Percentiles rank a stretch among this genome's conserved stretches.
Conservation (phyloP, 1,284 basidiomycete genomes). For the Wallemia ichthyophaga region DNA sequence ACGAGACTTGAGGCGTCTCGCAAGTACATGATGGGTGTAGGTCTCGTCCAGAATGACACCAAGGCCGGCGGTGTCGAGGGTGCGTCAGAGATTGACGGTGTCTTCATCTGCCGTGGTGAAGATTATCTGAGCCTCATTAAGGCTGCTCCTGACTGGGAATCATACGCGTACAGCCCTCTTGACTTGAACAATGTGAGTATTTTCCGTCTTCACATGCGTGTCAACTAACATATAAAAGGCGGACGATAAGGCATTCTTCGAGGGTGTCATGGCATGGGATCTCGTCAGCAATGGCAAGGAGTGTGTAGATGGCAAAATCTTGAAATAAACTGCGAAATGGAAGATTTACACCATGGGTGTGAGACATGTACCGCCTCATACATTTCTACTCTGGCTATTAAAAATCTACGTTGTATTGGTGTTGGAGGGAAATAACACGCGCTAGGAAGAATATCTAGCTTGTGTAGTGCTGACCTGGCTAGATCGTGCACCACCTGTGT, state of each 20-base stretch:
- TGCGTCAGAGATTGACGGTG: too few species aligned
- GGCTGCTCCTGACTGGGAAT: conserved; percentile 76
- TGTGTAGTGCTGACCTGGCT: too few species aligned
- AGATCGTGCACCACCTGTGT: too few species aligned
- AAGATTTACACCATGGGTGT: too few species aligned
- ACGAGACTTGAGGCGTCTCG: conserved; percentile 75
- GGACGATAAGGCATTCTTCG: conserved; percentile 60
- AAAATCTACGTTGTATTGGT: too few species aligned
- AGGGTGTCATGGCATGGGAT: conserved; percentile 70
- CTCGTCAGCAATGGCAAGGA: conserved; percentile 50
- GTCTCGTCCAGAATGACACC: not conserved
- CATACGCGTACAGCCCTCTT: conserved; percentile 47
- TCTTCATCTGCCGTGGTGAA: conserved; percentile 45
- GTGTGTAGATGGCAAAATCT: conserved; percentile 47
- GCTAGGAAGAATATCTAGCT: too few species aligned
- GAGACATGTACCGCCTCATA: too few species aligned
- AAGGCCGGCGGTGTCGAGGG: too few species aligned
- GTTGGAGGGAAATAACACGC: too few species aligned
- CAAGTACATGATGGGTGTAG: conserved; percentile 26
- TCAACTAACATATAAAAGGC: conserved; percentile 21
- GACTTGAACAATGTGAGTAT: conserved; percentile 9
- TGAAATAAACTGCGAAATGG: not conserved
- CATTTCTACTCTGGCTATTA: too few species aligned
- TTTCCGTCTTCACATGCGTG: not conserved
- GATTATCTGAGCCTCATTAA: conserved; percentile 34